phyloP scores from a whole-genome alignment of 1,284 basidiomycete genomes.

The Xerocomus minutiporus region DNA sequence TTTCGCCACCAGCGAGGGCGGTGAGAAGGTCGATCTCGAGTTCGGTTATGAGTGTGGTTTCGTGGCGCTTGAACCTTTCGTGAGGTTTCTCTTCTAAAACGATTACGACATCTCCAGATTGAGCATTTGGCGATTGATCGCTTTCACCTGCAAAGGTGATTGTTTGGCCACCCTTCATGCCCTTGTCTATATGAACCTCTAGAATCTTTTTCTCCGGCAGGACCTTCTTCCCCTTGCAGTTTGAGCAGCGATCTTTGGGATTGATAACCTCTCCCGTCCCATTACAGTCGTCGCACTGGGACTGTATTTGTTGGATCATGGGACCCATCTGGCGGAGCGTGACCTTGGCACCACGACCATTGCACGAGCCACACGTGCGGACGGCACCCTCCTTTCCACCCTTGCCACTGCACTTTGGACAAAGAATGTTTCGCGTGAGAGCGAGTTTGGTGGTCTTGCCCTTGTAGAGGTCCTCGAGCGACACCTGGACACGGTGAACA shows the following conservation, averaged over 20 bases:
- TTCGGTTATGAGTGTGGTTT: conserved; percentile 87
- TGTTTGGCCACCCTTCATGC: conserved; percentile 97
- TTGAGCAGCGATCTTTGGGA: conserved; percentile 88
- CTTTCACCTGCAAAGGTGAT: conserved; percentile 94
- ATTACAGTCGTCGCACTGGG: conserved; percentile 88
- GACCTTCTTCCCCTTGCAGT: conserved; percentile 96
- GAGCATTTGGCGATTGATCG: conserved; percentile 88
- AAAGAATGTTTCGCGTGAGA: conserved; percentile 93
- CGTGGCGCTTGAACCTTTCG: conserved; percentile 87
- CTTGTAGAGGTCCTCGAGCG: conserved; percentile 97
- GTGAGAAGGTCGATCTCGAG: conserved; percentile 92
- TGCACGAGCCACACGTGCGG: conserved; percentile 74
- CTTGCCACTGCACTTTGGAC: conserved; percentile 89
- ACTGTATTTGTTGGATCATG: conserved; percentile 99
- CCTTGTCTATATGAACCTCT: conserved; percentile 99
- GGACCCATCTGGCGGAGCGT: conserved; percentile 96
- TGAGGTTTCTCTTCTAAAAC: conserved; percentile 96
- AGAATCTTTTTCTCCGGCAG: conserved; percentile 94
- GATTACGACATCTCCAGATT: conserved; percentile 96
- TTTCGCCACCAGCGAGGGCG: conserved; percentile 89
- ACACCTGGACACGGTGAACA: conserved; percentile 93
- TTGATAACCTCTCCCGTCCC: conserved; percentile 95
- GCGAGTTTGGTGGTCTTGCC: conserved; percentile 98
- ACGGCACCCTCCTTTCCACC: conserved; percentile 98
- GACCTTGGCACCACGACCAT: conserved; percentile 89